Evolutionary conservation across 169 alveolate species (phyloP).

Genomic region (Eimeria acervulina): DNA sequence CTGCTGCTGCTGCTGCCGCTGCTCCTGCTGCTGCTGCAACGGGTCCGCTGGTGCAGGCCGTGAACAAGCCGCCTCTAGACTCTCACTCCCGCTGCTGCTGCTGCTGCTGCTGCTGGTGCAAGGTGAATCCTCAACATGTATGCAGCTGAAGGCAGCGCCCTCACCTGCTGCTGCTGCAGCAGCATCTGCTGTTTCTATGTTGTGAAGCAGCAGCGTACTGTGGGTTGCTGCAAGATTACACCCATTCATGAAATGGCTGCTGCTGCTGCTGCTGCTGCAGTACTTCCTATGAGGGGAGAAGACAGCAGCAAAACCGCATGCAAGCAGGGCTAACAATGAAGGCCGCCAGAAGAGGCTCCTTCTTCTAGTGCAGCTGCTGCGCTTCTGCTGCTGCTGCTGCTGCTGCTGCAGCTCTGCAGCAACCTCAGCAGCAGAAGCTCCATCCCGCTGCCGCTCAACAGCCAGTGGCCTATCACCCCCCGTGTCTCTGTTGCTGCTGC

Average conservation of each 20-base stretch:
- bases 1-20: neutral
- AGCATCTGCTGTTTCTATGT: neutral
- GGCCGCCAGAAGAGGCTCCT: neutral
- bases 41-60: neutral
- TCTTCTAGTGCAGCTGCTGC: neutral
- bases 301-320: slow-evolving; percentile 40
- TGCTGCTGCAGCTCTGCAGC: no score
- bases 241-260: neutral
- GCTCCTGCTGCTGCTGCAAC: slow-evolving; percentile 40
- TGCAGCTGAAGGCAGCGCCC: neutral
- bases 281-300: neutral
- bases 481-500: neutral
- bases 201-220: slow-evolving; percentile 5
- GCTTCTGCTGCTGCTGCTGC: slow-evolving; percentile 43
- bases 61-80: no score
- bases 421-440: slow-evolving; percentile 4
- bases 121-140: neutral
- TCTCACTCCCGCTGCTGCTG: slow-evolving; percentile 10
- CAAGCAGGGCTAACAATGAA: neutral
- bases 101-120: neutral
- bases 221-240: neutral
- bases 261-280: slow-evolving; percentile 57
- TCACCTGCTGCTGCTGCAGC: neutral
- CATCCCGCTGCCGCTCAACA: neutral
- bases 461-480: no score